Evolutionary conservation across 2,329 filamentous ascomycete genomes (phyloP).

Genomic region (Zymoseptoria passerinii): DNA sequence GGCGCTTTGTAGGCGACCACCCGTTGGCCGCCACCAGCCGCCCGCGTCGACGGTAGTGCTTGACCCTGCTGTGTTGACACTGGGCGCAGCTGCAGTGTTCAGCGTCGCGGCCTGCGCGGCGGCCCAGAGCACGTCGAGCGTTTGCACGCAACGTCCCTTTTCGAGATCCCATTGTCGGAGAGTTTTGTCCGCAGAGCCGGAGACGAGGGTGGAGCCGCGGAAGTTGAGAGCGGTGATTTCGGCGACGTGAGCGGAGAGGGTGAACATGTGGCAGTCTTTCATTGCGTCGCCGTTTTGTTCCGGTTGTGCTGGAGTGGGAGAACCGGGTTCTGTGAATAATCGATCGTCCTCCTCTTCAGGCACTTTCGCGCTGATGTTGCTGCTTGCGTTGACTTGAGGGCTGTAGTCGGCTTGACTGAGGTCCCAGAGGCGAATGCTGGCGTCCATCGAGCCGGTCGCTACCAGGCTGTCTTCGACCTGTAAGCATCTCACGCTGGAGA

Average conservation of each 20-base stretch:
- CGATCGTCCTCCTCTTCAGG: slow-evolving; percentile 32
- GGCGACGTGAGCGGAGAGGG: slow-evolving; percentile 80
- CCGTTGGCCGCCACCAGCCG: slow-evolving; percentile 63
- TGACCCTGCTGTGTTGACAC: slow-evolving; percentile 3
- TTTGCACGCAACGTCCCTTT: slow-evolving; percentile 95
- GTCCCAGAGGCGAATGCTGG: slow-evolving; percentile 91
- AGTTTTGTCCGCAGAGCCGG: slow-evolving; percentile 94
- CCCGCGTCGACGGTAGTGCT: slow-evolving; percentile 9
- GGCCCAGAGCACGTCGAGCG: slow-evolving; percentile 94
- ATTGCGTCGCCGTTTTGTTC: slow-evolving; percentile 65
- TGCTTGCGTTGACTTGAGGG: slow-evolving; percentile 45
- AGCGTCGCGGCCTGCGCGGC: slow-evolving; percentile 72
- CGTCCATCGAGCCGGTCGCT: slow-evolving; percentile 89
- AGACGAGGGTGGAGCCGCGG: slow-evolving; percentile 79
- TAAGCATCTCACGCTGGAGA: slow-evolving; percentile 82
- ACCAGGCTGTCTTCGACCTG: slow-evolving; percentile 95
- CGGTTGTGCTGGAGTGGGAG: slow-evolving; percentile 31
- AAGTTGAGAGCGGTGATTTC: slow-evolving; percentile 94
- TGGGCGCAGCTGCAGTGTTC: slow-evolving; percentile 11
- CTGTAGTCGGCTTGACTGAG: slow-evolving; percentile 80
- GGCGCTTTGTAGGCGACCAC: slow-evolving; percentile 47
- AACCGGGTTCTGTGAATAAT: slow-evolving; percentile 19
- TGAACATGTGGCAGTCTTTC: slow-evolving; percentile 81
- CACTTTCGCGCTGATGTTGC: slow-evolving; percentile 33
- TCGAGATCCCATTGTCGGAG: slow-evolving; percentile 95